phyloP scores from a whole-genome alignment of 1,284 basidiomycete genomes.

The Phylloboletellus chloephorus region DNA sequence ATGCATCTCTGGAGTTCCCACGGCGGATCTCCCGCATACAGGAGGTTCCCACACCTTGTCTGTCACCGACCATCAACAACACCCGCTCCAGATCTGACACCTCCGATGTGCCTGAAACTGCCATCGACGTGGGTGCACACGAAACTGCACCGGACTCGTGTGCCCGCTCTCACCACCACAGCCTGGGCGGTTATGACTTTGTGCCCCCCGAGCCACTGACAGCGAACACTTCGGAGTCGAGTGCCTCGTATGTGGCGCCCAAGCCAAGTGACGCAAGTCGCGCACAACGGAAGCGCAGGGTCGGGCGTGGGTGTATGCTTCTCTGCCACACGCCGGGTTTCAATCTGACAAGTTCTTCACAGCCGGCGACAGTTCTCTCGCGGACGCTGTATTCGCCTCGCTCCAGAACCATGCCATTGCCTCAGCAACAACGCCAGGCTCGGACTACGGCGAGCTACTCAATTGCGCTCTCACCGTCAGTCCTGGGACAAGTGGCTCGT shows the following conservation, averaged over 20 bases:
- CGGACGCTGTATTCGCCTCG: conserved; percentile 34
- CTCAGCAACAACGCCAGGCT: conserved; percentile 43
- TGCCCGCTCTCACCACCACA: conserved; percentile 19
- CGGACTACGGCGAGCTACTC: conserved; percentile 40
- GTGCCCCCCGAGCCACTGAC: conserved; percentile 17
- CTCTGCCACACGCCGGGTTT: background rate
- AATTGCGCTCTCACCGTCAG: conserved; percentile 44
- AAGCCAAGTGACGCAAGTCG: conserved; percentile 11
- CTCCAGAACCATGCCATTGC: conserved; percentile 41
- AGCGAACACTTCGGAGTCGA: conserved; percentile 16
- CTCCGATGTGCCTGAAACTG: conserved; percentile 19
- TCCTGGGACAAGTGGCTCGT: conserved; percentile 23
- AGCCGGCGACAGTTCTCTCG: no score
- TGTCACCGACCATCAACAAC: conserved; percentile 24
- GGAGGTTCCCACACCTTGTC: conserved; percentile 30
- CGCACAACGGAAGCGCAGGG: conserved; percentile 9
- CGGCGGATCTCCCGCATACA: conserved; percentile 32
- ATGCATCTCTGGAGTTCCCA: conserved; percentile 20
- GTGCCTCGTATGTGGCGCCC: conserved; percentile 15
- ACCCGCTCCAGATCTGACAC: no score
- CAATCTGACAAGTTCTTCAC: conserved; percentile 13
- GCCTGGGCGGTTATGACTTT: conserved; percentile 30
- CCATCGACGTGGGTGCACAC: conserved; percentile 7
- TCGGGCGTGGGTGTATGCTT: conserved; percentile 16
- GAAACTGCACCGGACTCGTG: conserved; percentile 6